phyloP scores from a whole-genome alignment of 192 early-diverging fungal genomes.

The Coemansia aciculifera region DNA sequence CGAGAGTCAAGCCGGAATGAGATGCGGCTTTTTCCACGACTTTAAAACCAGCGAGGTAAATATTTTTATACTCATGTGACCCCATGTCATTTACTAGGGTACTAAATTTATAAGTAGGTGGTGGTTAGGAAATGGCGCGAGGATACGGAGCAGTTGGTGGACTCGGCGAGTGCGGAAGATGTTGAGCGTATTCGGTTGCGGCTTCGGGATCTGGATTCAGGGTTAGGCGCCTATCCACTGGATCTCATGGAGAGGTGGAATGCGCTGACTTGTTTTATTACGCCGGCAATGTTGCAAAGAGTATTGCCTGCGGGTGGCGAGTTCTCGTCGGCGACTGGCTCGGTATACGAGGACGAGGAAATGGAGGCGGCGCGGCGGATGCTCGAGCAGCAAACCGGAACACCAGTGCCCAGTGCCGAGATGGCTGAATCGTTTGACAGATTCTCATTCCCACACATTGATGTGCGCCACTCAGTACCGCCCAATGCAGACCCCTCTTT shows the following conservation, averaged over 20 bases:
- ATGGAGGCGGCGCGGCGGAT: constrained; percentile 26
- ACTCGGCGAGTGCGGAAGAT: constrained; percentile 62
- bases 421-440: constrained; percentile 13
- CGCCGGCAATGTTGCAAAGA: constrained; percentile 33
- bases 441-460: constrained; percentile 68
- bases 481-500: constrained; percentile 64
- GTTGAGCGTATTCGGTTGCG: constrained; percentile 64
- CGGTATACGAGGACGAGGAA: constrained; percentile 66
- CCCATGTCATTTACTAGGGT: constrained; percentile 10
- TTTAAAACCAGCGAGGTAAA: constrained; percentile 62
- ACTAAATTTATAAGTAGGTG: constrained; percentile 55
- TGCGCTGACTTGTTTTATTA: constrained; percentile 71
- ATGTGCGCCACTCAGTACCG: constrained; percentile 82
- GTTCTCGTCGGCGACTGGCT: constrained; percentile 51
- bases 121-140: constrained; percentile 81
- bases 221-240: constrained; percentile 80
- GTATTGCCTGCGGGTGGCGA: constrained; percentile 56
- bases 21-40: constrained; percentile 75
- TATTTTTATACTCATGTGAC: too few species aligned
- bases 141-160: constrained; percentile 66
- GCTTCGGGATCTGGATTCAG: constrained; percentile 76
- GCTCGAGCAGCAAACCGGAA: constrained; percentile 10
- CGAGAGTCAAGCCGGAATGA: constrained; percentile 54
- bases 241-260: constrained; percentile 72
- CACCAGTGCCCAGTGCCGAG: background rate